Evolutionary conservation across 352 stramenopile species (phyloP), one percentile per base, ranked within the genome.

Genomic region (Phytopythium vexans): DNA sequence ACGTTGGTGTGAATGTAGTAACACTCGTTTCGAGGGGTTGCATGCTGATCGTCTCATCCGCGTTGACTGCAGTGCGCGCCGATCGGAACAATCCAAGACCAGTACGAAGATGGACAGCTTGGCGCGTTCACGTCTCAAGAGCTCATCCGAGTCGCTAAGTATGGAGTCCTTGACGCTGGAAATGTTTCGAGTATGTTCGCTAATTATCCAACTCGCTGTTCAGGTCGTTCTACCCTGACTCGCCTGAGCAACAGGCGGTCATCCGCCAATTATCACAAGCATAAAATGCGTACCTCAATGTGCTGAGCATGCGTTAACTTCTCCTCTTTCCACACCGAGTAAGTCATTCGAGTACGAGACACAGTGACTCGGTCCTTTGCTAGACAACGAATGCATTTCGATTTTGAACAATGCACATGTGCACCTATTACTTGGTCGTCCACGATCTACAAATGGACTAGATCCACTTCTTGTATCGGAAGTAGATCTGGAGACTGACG

Each of bases 391-490:
- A 27, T 27, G 21, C 21, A 27, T 27, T 27, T 27, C 21, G 21
- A 27, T 27, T 27, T 27, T 27, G 21, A 27, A 27, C 21, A 27
- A 27, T 27, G 21, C 21, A 27, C 21, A 27, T 27, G 21, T 45
- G 47, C 52, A 36, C 21, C 21, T 27, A 27, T 41, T 41, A 27
- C 21, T 27, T 27, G 21, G 1, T 27, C 21, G 21, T 27, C 2
- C 21, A 27, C 21, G 21, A 27, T 27, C 21, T 39, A 36, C 5
- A 35, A 37, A 21, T n/a, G 45, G 6, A 15, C 82, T 45, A 92
- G 32, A 94, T 91, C 82, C 82, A 94, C 63, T 88, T 76, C 51
- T 91, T 91, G 64, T 90, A 81, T 36, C 84, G 74, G 39, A 94
- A 92, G 66, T 92, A 94, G 31, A 92, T 60, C 60, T 89, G 82